Evolutionary conservation across 768 basidiomycete genomes (phyloP), one percentile per base, ranked within the genome.

Genomic region (Mrakia blollopis): DNA sequence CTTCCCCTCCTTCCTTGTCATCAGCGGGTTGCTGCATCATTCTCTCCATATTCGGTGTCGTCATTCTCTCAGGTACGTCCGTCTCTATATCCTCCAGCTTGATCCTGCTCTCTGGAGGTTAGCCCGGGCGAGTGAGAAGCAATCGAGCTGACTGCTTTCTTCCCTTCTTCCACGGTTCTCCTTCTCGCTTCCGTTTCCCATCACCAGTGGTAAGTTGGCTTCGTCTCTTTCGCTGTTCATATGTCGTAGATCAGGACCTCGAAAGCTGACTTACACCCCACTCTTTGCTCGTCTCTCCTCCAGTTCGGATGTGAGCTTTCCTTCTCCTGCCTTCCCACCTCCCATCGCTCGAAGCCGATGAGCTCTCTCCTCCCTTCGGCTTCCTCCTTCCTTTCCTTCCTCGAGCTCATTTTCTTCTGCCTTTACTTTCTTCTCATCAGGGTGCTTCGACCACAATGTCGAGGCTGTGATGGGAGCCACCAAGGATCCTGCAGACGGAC

Each of bases 391-490:
- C 28, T 30, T 28, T 39, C 32, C 65, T 41, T 23, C 37, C 9
- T 14, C 37, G 35, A 39, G 25, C 65, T n/a, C 18, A 35, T 39
- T 68, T 23, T 39, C 25, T n/a, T 21, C 44, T 39, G 23, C n/a
- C 25, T 23, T 68, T 23, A 1, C n/a, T 50, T 32, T 71, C 47
- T 2, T 50, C 16, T 65, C 1, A 23, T 25, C 47, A 71, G 44
- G 69, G 69, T 71, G 69, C 69, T 84, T 82, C 72, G 79, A 81
- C 32, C 62, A 79, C 69, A 82, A 84, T 75, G 82, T 82, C 57
- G 84, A 85, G 80, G 84, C 83, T 9, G 78, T 85, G 23, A 84
- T 83, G 54, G 85, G 84, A 50, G 81, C 82, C 18, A 83, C 77
- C 7, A 80, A 83, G 35, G 83, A 85, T 77, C 82, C 84, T 3